These are phyloP conservation scores for Inga oerstediana DNA, from an alignment of 306 rosid genomes.

Conservation along the genomic window DNA sequence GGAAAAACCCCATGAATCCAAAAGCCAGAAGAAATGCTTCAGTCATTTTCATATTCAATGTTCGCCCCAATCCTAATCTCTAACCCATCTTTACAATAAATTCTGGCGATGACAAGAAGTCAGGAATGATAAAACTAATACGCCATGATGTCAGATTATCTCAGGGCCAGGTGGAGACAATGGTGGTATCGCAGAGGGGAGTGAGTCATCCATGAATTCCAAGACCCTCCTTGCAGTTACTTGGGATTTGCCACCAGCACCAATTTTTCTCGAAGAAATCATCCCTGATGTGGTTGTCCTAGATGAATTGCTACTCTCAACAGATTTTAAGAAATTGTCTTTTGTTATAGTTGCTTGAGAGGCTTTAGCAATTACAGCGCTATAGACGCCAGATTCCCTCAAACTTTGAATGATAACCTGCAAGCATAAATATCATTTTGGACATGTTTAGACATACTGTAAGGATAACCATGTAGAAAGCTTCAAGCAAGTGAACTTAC, in stretches of 20 bases:
- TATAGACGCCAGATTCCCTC: slow-evolving; percentile 78
- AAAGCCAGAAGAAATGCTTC: slow-evolving; percentile 45
- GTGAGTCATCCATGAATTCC: slow-evolving; percentile 49
- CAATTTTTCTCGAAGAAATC: slow-evolving; percentile 65
- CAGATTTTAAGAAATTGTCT: slow-evolving; percentile 68
- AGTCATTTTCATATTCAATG: slow-evolving; percentile 35
- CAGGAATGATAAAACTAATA: slow-evolving; percentile 24
- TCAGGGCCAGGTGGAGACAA: slow-evolving; percentile 69
- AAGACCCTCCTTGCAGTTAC: slow-evolving; percentile 68
- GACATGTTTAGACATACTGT: slow-evolving; percentile 9
- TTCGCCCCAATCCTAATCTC: slow-evolving; percentile 31
- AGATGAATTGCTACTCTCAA: slow-evolving; percentile 72
- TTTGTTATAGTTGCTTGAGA: slow-evolving; percentile 53
- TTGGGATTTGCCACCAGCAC: slow-evolving; percentile 54
- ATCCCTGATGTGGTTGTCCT: slow-evolving; percentile 48
- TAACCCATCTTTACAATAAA: slow-evolving; percentile 35
- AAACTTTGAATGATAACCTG: slow-evolving; percentile 84
- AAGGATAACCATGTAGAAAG: slow-evolving; percentile 25
- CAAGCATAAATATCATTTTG: slow-evolving; percentile 21
- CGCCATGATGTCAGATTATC: slow-evolving; percentile 32
- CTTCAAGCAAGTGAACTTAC: slow-evolving; percentile 44
- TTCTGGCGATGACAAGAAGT: slow-evolving; percentile 37
- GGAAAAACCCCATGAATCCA: slow-evolving; percentile 54
- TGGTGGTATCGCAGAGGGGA: slow-evolving; percentile 75
- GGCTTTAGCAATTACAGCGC: slow-evolving; percentile 69